phyloP scores from a whole-genome alignment of 2,329 filamentous ascomycete genomes.

The Monascus ruber region DNA sequence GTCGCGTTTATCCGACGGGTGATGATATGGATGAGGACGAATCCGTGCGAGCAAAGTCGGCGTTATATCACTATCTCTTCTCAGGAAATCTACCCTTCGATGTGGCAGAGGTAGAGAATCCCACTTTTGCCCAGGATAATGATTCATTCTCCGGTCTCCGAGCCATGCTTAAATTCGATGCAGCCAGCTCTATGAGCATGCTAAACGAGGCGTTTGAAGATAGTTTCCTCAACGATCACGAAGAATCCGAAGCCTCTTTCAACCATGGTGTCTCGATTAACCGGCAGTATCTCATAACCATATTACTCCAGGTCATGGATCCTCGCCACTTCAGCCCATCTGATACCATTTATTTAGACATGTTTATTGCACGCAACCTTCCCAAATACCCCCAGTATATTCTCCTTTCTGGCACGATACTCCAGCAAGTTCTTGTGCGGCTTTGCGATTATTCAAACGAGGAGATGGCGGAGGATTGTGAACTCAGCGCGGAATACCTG shows the following conservation, averaged over 20 bases:
- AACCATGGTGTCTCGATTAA: conserved; percentile 55
- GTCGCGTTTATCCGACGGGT: conserved; percentile 82
- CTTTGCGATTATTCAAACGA: conserved; percentile 73
- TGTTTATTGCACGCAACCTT: conserved; percentile 93
- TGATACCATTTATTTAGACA: conserved; percentile 90
- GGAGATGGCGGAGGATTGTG: conserved; percentile 81
- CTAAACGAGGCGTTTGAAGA: conserved; percentile 97
- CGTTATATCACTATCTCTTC: conserved; percentile 89
- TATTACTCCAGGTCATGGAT: conserved; percentile 84
- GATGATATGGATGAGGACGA: conserved; percentile 60
- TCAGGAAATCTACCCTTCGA: conserved; percentile 49
- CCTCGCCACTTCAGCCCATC: conserved; percentile 55
- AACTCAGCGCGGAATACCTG: conserved; percentile 92
- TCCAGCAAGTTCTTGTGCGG: conserved; percentile 68
- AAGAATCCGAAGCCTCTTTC: conserved; percentile 44
- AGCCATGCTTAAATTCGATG: conserved; percentile 76
- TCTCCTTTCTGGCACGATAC: conserved; percentile 71
- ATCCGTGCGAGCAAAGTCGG: conserved; percentile 66
- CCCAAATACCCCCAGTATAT: conserved; percentile 96
- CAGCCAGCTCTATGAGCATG: conserved; percentile 84
- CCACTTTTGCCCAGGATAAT: conserved; percentile 40
- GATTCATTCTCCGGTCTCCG: conserved; percentile 77
- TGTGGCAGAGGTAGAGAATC: conserved; percentile 1
- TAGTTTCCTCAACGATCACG: conserved; percentile 68
- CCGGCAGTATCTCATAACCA: conserved; percentile 83